These are phyloP conservation scores for Pseudogymnoascus sp. DNA, from an alignment of 2,329 filamentous ascomycete genomes.

Conservation along the genomic window DNA sequence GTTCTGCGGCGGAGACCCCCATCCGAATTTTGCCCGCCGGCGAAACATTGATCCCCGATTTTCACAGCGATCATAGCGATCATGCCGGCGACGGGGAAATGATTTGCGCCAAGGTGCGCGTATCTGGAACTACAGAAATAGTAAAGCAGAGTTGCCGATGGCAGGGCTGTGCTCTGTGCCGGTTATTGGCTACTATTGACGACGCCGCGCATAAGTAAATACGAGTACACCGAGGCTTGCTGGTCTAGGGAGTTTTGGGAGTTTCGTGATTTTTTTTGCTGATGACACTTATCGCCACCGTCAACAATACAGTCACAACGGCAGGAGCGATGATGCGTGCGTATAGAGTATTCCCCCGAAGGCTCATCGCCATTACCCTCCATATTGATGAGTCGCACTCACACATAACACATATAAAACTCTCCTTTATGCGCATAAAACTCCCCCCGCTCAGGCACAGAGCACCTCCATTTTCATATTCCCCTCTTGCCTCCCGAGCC, in stretches of 20 bases:
- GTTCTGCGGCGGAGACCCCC: neutral
- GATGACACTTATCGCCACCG: neutral
- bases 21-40: neutral
- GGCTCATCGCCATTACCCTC: neutral
- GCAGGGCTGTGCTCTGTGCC: neutral
- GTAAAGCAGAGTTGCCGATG: neutral
- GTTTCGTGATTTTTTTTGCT: neutral
- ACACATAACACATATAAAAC: conserved; percentile 5
- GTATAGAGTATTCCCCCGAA: neutral
- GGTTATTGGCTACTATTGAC: neutral
- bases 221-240: neutral
- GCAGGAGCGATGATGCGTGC: neutral
- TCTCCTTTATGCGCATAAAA: conserved; percentile 2
- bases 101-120: conserved; percentile 6
- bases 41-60: neutral
- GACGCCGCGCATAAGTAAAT: neutral
- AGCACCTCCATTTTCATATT: neutral
- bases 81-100: neutral
- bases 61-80: neutral
- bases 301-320: neutral
- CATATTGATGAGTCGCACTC: neutral
- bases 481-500: too few relatives aligned
- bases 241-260: too few relatives aligned
- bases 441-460: neutral
- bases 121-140: neutral